Evolutionary conservation across 306 rosid species (phyloP), one percentile per base, ranked within the genome.

Genomic region (Betula pendula): DNA sequence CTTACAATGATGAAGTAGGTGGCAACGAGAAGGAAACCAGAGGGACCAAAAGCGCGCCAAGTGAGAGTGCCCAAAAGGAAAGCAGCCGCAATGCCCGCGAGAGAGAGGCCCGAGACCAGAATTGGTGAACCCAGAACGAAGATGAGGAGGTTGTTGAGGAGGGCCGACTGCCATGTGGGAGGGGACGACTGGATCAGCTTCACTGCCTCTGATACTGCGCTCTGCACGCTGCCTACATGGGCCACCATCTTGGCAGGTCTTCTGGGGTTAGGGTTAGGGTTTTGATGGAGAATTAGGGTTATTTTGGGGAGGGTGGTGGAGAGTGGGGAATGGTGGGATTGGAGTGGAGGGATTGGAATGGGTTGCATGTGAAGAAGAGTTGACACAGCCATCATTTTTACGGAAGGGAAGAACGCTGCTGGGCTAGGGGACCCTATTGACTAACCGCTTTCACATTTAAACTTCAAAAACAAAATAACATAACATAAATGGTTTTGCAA

Each of bases 41-140:
- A 49, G 17, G 90, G 70, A 5, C 97, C 98, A 88, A 92, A 96
- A 58, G 98, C 97, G 59, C 99, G 99, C 98, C 99, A 96, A 68
- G 96, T 96, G 84, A 96, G 94, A 7, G 97, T 91, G 4, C 99
- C 99, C 17, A 96, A 92, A 67, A 96, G 74, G 84, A 96, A 96
- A 40, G 98, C 99, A 22, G 99, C 91, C 5, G 15, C 89, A 73
- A 96, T 91, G 73, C 99, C 98, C 0, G 98, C 84, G 48, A 86
- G 83, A 0, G 98, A 92, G 75, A 96, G 85, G 0, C 99, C 99
- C 17, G 94, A 65, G 44, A 91, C 90, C 76, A 96, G 70, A 70
- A 96, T 52, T 17, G 97, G 98, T 56, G 89, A 87, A 63, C 99
- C 99, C 71, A 88, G 3, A 1, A 89, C 45, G 70, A 96, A 92